A percentile compares a stretch with the other conserved stretches of the same genome.
These are phyloP conservation scores for Trifolium repens DNA, from an alignment of 306 rosid genomes.

Conservation along the genomic window DNA sequence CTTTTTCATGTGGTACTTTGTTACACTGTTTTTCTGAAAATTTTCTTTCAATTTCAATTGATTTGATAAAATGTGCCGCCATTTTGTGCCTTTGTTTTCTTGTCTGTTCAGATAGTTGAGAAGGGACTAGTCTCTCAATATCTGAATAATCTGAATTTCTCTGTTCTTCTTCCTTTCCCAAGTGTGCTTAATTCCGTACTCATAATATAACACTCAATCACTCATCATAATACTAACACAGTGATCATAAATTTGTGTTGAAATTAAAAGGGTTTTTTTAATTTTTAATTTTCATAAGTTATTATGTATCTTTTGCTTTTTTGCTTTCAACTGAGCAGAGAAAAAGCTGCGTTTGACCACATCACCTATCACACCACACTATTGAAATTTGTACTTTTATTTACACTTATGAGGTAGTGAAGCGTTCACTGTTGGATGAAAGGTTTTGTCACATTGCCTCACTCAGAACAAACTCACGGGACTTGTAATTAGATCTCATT, in stretches of 20 bases:
- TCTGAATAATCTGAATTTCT: not conserved
- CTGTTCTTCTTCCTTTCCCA: not conserved
- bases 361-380: slow-evolving; percentile 43
- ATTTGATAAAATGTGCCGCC: slow-evolving; percentile 97
- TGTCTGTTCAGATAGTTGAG: slow-evolving; percentile 36
- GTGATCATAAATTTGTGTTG: not conserved
- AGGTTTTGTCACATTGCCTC: slow-evolving; percentile 41
- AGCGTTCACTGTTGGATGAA: slow-evolving; percentile 45
- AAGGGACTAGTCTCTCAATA: not conserved
- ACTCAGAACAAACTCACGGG: slow-evolving; percentile 53
- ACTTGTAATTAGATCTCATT: slow-evolving; percentile 43
- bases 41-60: slow-evolving; percentile 48
- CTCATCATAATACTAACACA: not conserved
- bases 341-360: slow-evolving; percentile 74
- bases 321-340: slow-evolving; percentile 58
- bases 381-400: slow-evolving; percentile 44
- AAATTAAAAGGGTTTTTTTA: slow-evolving; percentile 10
- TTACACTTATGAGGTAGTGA: slow-evolving; percentile 38
- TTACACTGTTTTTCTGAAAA: slow-evolving; percentile 35
- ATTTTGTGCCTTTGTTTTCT: slow-evolving; percentile 52
- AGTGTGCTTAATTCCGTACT: slow-evolving; percentile 39
- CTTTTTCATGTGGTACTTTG: slow-evolving; percentile 41
- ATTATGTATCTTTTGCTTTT: slow-evolving; percentile 67
- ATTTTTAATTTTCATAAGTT: not conserved
- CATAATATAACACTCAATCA: not conserved